Percentiles rank a stretch among this genome's conserved stretches.
Evolutionary conservation across 148 eudicot genomes (phyloP).

Genomic region (Rhododendron williamsianum): DNA sequence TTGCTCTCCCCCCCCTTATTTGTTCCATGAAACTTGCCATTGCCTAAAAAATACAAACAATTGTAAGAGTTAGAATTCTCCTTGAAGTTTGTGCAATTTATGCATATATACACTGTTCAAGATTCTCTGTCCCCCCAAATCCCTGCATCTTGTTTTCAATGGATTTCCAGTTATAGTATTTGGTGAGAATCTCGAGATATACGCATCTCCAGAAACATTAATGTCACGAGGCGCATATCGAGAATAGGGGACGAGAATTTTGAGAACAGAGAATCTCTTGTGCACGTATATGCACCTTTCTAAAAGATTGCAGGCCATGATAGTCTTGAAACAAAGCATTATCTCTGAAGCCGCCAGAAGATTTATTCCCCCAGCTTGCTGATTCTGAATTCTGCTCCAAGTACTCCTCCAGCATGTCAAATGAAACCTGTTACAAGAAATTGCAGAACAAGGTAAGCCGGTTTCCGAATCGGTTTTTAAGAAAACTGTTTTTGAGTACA

Average conservation of each 20-base stretch:
- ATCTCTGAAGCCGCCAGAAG: slow-evolving; percentile 62
- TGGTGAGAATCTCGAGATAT: not conserved
- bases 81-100: not conserved
- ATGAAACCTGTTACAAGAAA: slow-evolving; percentile 64
- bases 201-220: not conserved
- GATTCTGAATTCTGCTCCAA: slow-evolving; percentile 56
- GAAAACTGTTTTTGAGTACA: not conserved
- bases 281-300: slow-evolving; percentile 41
- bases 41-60: slow-evolving; percentile 34
- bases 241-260: not conserved
- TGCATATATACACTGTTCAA: not conserved
- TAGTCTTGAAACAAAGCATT: slow-evolving; percentile 98
- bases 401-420: slow-evolving; percentile 79
- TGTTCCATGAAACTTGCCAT: slow-evolving; percentile 97
- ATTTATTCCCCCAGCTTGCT: slow-evolving; percentile 38
- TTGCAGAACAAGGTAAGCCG: not conserved
- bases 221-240: no score
- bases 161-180: not conserved
- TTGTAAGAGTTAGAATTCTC: not conserved
- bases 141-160: not conserved
- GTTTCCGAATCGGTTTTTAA: not conserved
- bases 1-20: slow-evolving; percentile 80
- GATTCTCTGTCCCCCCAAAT: not conserved
- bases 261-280: not conserved
- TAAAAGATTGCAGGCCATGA: slow-evolving; percentile 75